A percentile compares a stretch with the other conserved stretches of the same genome.
These are phyloP conservation scores for Saposhnikovia divaricata DNA, from an alignment of 129 eudicot species.

Conservation along the genomic window DNA sequence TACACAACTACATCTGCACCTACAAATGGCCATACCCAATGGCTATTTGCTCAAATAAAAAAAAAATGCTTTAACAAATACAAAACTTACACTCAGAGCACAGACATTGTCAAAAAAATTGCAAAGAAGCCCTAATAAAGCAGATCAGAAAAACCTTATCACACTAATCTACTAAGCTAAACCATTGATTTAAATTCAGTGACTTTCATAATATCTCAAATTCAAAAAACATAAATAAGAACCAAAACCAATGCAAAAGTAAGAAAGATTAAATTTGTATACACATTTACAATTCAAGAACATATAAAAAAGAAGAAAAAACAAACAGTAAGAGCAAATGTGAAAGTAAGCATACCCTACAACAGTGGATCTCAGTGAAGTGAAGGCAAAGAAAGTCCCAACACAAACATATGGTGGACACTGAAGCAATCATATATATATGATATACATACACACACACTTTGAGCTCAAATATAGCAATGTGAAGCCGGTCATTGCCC, in stretches of 20 bases:
- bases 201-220: constrained; percentile 11
- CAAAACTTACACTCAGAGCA: background rate
- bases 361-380: constrained; percentile 70
- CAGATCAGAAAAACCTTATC: constrained; percentile 13
- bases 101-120: constrained; percentile 5
- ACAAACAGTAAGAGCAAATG: background rate
- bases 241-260: constrained; percentile 12
- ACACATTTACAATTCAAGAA: constrained; percentile 49
- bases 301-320: constrained; percentile 17
- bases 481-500: background rate
- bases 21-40: constrained; percentile 19
- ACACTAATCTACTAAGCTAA: constrained; percentile 20
- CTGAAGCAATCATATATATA: constrained; percentile 31
- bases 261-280: constrained; percentile 28
- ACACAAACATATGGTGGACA: constrained; percentile 14
- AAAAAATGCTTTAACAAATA: background rate
- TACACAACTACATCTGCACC: constrained; percentile 6
- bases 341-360: constrained; percentile 57
- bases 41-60: constrained; percentile 14
- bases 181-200: constrained; percentile 12
- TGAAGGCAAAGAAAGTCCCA: constrained; percentile 45
- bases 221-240: constrained; percentile 16
- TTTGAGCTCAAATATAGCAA: constrained; percentile 29
- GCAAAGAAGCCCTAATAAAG: constrained; percentile 14
- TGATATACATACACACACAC: constrained; percentile 22